phyloP scores from a whole-genome alignment of 805 yeast genomes.

The Barnettozyma botsteinii region DNA sequence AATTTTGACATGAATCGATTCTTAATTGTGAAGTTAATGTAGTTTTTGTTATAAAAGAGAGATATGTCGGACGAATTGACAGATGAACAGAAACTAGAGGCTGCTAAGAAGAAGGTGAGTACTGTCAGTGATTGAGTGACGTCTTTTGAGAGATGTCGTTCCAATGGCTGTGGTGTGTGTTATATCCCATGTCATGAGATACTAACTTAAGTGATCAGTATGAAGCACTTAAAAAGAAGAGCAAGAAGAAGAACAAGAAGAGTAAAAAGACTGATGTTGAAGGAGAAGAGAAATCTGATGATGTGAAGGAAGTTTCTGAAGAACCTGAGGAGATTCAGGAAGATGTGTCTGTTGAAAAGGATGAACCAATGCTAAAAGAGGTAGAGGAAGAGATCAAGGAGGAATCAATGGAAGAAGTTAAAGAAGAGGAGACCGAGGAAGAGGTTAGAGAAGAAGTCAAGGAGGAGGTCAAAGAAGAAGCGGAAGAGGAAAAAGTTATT shows the following conservation, averaged over 20 bases:
- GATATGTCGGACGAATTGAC: slow-evolving; percentile 28
- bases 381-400: not conserved
- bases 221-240: slow-evolving; percentile 63
- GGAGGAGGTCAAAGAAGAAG: slow-evolving; percentile 5
- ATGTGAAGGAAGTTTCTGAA: slow-evolving; percentile 4
- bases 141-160: too few species aligned
- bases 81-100: slow-evolving; percentile 61
- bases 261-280: slow-evolving; percentile 17
- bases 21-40: not conserved
- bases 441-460: not conserved
- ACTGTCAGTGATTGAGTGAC: too few species aligned
- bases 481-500: slow-evolving; percentile 6
- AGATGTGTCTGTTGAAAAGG: not conserved
- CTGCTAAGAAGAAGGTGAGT: slow-evolving; percentile 61
- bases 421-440: not conserved
- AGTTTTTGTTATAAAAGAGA: too few species aligned
- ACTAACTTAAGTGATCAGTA: slow-evolving; percentile 26
- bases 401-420: not conserved
- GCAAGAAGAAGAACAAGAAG: slow-evolving; percentile 40
- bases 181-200: not conserved
- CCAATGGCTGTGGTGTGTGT: not conserved
- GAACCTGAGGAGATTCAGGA: slow-evolving; percentile 5
- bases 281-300: slow-evolving; percentile 7
- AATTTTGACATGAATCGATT: not conserved
- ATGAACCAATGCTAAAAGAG: too few species aligned